phyloP scores from a whole-genome alignment of 2,329 filamentous ascomycete genomes.

The Fonsecaea nubica region DNA sequence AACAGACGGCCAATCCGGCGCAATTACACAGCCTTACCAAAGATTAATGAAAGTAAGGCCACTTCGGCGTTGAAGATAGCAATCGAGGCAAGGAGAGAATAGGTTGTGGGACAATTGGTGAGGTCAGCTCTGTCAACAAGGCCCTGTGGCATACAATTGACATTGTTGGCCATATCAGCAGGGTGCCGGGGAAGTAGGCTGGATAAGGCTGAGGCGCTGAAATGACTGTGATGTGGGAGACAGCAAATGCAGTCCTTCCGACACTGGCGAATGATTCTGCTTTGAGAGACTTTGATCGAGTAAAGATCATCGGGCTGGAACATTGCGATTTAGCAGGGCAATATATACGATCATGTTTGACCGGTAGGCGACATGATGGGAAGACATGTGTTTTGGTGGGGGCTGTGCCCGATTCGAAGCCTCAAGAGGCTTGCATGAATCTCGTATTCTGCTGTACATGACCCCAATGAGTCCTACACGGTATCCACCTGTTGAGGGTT shows the following conservation, averaged over 20 bases:
- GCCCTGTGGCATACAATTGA: constrained; percentile 15
- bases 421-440: constrained; percentile 9
- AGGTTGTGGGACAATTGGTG: constrained; percentile 13
- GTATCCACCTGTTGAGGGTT: not conserved
- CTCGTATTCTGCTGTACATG: not conserved
- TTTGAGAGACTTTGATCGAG: constrained; percentile 5
- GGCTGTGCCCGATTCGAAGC: constrained; percentile 11
- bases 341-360: constrained; percentile 8
- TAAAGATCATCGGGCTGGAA: constrained; percentile 12
- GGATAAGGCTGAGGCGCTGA: not conserved
- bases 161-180: not conserved
- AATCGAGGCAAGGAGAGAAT: constrained; percentile 10
- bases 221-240: not conserved
- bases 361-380: not conserved
- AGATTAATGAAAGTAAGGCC: constrained; percentile 9
- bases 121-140: constrained; percentile 10
- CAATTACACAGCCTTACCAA: not conserved
- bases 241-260: not conserved
- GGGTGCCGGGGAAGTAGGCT: not conserved
- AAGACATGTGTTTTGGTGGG: not conserved
- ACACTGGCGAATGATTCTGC: not conserved
- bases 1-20: not conserved
- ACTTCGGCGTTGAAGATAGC: constrained; percentile 17
- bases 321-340: not conserved
- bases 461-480: not conserved